Evolutionary conservation across 2,329 filamentous ascomycete species (phyloP), one percentile per base, ranked within the genome.

Genomic region (Fusarium torreyae): DNA sequence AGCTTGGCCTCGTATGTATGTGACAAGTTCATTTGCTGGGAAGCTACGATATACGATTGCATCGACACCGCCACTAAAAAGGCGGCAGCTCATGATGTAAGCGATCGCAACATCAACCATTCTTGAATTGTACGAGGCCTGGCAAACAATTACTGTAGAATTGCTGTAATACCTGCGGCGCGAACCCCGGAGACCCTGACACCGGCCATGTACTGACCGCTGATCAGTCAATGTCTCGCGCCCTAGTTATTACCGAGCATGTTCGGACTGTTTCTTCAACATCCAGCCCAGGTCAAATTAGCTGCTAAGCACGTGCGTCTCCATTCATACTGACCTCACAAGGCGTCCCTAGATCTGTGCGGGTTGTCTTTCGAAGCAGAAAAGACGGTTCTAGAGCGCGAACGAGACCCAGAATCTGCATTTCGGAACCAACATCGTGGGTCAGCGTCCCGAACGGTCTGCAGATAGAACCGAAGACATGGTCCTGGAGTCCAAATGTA

Each of bases 111-210:
- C 22, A 58, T 40, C 18, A 39, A 31, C 51, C 34, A 51, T 34
- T 57, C 65, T 63, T 17, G 66, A 51, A 34, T 10, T 49, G 26
- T 50, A 69, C n/a, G 34, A 55, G 49, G 20, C 66, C 70, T 67
- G 62, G 61, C 66, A 70, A 53, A 33, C 28, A 15, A 26, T 22
- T 20, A 28, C 44, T 42, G 44, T 22, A 42, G 33, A 20, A 40
- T n/a, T n/a, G 31, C 39, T 31, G 18, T 34, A 15, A 28, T 26
- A 40, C 24, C 26, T 28, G 24, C 28, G 17, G n/a, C 31, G 24
- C 43, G 31, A 55, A 13, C 11, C 22, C 22, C 48, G 36, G 10
- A 10, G 31, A 38, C 26, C 24, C 31, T n/a, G 22, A 49, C 15
- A 15, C 36, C 43, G 22, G 42, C 22, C 34, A n/a, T 49, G 18